Conservation (phyloP, 2,329 filamentous ascomycete genomes). For the Emericellopsis atlantica region DNA sequence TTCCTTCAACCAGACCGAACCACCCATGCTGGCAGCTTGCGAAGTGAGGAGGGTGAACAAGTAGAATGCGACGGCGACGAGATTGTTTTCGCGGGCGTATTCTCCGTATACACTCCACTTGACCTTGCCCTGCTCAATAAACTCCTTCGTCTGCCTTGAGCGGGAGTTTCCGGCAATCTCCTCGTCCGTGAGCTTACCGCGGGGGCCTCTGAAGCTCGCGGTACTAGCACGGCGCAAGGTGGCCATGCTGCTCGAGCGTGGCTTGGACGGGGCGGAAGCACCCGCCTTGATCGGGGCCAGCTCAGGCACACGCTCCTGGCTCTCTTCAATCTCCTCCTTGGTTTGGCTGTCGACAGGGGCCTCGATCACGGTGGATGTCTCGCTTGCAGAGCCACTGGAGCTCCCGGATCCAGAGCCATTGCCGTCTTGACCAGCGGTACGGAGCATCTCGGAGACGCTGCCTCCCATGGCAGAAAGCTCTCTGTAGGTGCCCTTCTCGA, state of each 20-base stretch:
- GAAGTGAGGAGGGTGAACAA: constrained; percentile 62
- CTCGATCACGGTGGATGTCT: constrained; percentile 45
- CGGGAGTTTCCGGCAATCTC: constrained; percentile 60
- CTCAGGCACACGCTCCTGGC: constrained; percentile 64
- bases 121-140: constrained; percentile 88
- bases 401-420: constrained; percentile 24
- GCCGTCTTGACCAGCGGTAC: constrained; percentile 53
- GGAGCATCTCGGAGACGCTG: constrained; percentile 73
- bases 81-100: constrained; percentile 90
- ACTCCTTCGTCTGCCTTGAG: constrained; percentile 79
- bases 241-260: constrained; percentile 55
- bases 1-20: constrained; percentile 83
- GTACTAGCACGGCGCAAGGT: constrained; percentile 85
- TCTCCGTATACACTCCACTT: constrained; percentile 89
- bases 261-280: constrained; percentile 34
- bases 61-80: constrained; percentile 74
- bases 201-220: constrained; percentile 75
- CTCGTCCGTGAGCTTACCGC: constrained; percentile 76
- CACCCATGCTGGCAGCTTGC: constrained; percentile 72
- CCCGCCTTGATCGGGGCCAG: constrained; percentile 60
- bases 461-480: constrained; percentile 92
- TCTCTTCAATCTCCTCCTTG: constrained; percentile 60
- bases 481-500: constrained; percentile 81
- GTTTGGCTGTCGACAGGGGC: constrained; percentile 33
- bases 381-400: constrained; percentile 33